Conservation (phyloP, 768 basidiomycete species). For the Clathrus columnatus region DNA sequence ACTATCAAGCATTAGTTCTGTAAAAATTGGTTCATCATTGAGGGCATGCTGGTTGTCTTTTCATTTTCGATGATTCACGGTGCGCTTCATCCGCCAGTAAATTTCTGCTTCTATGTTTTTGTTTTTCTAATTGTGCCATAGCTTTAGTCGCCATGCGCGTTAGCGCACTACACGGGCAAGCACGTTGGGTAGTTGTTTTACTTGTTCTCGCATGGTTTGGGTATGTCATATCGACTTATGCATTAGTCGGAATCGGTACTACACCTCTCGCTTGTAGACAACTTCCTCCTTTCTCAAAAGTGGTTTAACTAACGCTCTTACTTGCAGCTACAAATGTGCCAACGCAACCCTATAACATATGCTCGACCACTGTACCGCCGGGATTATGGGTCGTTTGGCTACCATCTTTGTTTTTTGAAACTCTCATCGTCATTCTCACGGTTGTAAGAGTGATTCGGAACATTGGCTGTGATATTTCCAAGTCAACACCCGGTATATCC, state of each 20-base stretch:
- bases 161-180: background rate
- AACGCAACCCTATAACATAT: background rate
- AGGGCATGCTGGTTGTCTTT: background rate
- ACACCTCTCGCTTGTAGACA: background rate
- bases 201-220: background rate
- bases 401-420: slow-evolving; percentile 2
- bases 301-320: background rate
- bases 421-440: background rate
- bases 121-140: no score
- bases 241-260: background rate
- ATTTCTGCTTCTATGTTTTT: background rate
- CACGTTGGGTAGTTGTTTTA: background rate
- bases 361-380: background rate
- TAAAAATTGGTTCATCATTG: background rate
- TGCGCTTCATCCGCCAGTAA: background rate
- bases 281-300: background rate
- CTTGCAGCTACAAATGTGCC: background rate
- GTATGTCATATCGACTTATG: background rate
- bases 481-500: background rate
- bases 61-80: slow-evolving; percentile 1
- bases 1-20: background rate
- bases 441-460: background rate
- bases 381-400: slow-evolving; percentile 2
- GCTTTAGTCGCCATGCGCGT: slow-evolving; percentile 2
- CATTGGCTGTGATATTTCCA: background rate